phyloP scores from a whole-genome alignment of 257 asterid species.

The Echium plantagineum region DNA sequence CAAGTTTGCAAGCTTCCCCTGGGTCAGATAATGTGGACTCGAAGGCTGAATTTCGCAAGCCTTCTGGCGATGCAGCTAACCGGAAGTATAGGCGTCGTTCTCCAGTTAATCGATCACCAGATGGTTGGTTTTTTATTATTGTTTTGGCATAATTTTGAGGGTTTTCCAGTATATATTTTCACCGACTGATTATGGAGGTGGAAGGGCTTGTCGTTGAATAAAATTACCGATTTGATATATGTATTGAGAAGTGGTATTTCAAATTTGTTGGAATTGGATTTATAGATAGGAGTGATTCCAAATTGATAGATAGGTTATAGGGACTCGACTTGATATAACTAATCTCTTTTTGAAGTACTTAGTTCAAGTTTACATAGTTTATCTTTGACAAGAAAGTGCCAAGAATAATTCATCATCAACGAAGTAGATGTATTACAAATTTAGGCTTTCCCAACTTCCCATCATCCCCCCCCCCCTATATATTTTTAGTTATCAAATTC shows the following conservation, averaged over 20 bases:
- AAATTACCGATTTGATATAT: background rate
- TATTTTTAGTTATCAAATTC: no score
- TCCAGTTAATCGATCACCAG: constrained; percentile 57
- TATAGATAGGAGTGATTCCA: background rate
- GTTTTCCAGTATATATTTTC: background rate
- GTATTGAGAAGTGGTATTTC: background rate
- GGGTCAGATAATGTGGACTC: constrained; percentile 32
- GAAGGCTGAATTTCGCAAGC: constrained; percentile 71
- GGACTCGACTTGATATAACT: no score
- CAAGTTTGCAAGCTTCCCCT: constrained; percentile 18
- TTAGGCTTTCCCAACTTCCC: no score
- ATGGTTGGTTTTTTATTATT: constrained; percentile 34
- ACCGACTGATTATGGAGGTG: no score
- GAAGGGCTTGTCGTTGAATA: background rate
- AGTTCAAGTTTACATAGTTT: no score
- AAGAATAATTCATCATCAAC: no score
- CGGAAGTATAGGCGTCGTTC: constrained; percentile 89
- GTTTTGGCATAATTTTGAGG: no score
- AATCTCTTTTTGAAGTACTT: no score
- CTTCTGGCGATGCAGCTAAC: constrained; percentile 45
- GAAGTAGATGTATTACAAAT: no score
- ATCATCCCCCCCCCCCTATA: no score
- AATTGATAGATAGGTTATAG: background rate
- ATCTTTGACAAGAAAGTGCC: no score
- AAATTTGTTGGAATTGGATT: background rate